Base-by-base conservation (phyloP, 2,329 filamentous ascomycete genomes). In the Neopestalotiopsis clavispora region DNA sequence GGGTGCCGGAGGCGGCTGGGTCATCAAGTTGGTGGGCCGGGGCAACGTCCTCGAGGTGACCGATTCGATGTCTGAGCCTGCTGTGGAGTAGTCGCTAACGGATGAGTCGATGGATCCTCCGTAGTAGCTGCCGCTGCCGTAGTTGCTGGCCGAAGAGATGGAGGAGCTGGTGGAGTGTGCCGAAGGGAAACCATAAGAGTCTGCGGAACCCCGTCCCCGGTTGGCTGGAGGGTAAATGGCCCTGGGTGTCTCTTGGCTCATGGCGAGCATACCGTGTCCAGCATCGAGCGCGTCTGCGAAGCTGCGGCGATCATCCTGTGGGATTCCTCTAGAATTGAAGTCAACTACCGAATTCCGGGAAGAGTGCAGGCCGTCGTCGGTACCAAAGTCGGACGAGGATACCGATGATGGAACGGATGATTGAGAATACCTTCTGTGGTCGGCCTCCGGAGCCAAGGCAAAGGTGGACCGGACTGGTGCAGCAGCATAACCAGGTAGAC, bases 231-330 rank as follows among this genome's bases (percentile, higher is more conserved):
- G 94, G 77, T 97, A 97, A 75, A 97, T 94, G 78, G 95, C 96
- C 71, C 95, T 87, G 13, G 95, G 94, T 1, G 94, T 97, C 75
- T 98, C 94, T 82, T 98, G 94, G 87, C 94, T 97, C 88, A 98
- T 93, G 49, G 94, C 94, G 32, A 98, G 88, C 93, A 98, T 98
- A 74, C 94, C 94, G 71, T 96, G 92, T 79, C 94, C 95, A 30
- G 95, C 95, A 79, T 98, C 95, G 68, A 98, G 90, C 34, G 94
- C 94, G 78, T 98, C 95, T 73, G 92, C 93, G 79, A 95, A 97
- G 74, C 91, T 92, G 74, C 91, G 80, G 85, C 90, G 78, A 82
- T 89, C 84, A 82, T 88, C 79, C 81, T 80, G 78, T 23, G 79
- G 84, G 65, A 88, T 82, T 73, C 83, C 84, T 79, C 89, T 87